Percentiles rank a stretch among this genome's conserved stretches.
Evolutionary conservation across 2,329 filamentous ascomycete species (phyloP).

Genomic region (Chrysosporium queenslandicum): DNA sequence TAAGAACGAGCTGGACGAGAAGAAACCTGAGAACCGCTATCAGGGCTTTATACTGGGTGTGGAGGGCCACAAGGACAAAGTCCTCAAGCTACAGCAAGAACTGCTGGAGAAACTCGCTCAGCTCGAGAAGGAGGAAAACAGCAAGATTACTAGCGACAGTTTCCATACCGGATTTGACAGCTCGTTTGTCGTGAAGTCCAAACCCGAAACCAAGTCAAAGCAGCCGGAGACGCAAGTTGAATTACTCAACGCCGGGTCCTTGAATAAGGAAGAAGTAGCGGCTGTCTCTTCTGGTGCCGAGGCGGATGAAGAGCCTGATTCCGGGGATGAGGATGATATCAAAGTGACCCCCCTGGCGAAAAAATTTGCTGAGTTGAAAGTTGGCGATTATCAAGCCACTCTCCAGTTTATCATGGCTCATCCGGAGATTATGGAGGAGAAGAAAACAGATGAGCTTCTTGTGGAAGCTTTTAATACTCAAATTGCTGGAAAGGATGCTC

Average conservation of each 20-base stretch:
- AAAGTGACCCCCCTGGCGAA: slow-evolving; percentile 69
- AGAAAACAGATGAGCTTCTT: slow-evolving; percentile 80
- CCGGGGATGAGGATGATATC: slow-evolving; percentile 60
- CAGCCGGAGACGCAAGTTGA: slow-evolving; percentile 47
- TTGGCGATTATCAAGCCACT: slow-evolving; percentile 61
- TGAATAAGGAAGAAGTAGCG: slow-evolving; percentile 23
- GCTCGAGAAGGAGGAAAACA: slow-evolving; percentile 71
- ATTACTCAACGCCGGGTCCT: slow-evolving; percentile 59
- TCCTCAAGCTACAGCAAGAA: slow-evolving; percentile 66
- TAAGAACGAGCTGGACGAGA: slow-evolving; percentile 70
- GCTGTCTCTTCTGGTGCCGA: slow-evolving; percentile 49
- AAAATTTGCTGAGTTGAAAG: slow-evolving; percentile 68
- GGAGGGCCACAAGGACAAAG: slow-evolving; percentile 63
- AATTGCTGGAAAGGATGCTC: slow-evolving; percentile 63
- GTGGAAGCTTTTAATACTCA: slow-evolving; percentile 86
- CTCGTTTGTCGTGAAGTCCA: slow-evolving; percentile 62
- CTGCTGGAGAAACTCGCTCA: slow-evolving; percentile 63
- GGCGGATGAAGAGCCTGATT: slow-evolving; percentile 44
- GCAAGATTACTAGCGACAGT: slow-evolving; percentile 88
- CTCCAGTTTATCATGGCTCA: slow-evolving; percentile 69
- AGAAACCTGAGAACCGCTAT: slow-evolving; percentile 59
- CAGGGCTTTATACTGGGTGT: slow-evolving; percentile 70
- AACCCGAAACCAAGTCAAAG: slow-evolving; percentile 31
- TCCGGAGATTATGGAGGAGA: slow-evolving; percentile 68
- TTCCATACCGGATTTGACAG: slow-evolving; percentile 85